Percentiles rank a stretch among this genome's conserved stretches.
These are phyloP conservation scores for Evansstolkia leycettana DNA, from an alignment of 495 filamentous ascomycete species.

Conservation along the genomic window DNA sequence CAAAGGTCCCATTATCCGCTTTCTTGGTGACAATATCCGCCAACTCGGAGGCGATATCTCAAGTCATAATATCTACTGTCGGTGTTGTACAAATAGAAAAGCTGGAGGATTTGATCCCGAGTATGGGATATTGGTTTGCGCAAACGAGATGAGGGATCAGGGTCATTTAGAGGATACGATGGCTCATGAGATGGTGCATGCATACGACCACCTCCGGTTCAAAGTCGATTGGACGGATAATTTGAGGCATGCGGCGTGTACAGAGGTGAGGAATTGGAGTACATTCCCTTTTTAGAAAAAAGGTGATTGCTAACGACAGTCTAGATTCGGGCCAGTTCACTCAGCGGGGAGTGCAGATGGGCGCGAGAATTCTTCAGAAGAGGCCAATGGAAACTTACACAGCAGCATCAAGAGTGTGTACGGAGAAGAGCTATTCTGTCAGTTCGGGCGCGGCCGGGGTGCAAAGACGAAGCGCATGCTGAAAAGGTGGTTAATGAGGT, in stretches of 20 bases:
- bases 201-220: conserved; percentile 85
- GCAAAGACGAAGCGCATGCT: conserved; percentile 80
- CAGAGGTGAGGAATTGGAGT: conserved; percentile 52
- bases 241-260: conserved; percentile 82
- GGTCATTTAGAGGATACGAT: conserved; percentile 84
- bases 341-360: conserved; percentile 93
- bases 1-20: conserved; percentile 65
- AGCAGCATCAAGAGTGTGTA: conserved; percentile 91
- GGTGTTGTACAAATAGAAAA: conserved; percentile 54
- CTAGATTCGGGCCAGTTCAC: conserved; percentile 81
- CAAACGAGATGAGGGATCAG: conserved; percentile 66
- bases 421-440: conserved; percentile 64
- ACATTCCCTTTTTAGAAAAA: not conserved
- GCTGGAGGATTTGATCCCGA: conserved; percentile 72
- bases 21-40: conserved; percentile 63
- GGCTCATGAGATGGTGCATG: conserved; percentile 96
- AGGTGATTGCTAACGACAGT: conserved; percentile 1
- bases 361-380: conserved; percentile 69
- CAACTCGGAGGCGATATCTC: conserved; percentile 67
- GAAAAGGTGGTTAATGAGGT: conserved; percentile 86
- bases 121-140: conserved; percentile 80
- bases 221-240: conserved; percentile 71
- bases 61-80: conserved; percentile 64
- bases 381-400: conserved; percentile 75
- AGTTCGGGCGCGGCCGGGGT: conserved; percentile 58